Conservation (phyloP, 179 eudicot genomes). For the Actinidia polygama region DNA sequence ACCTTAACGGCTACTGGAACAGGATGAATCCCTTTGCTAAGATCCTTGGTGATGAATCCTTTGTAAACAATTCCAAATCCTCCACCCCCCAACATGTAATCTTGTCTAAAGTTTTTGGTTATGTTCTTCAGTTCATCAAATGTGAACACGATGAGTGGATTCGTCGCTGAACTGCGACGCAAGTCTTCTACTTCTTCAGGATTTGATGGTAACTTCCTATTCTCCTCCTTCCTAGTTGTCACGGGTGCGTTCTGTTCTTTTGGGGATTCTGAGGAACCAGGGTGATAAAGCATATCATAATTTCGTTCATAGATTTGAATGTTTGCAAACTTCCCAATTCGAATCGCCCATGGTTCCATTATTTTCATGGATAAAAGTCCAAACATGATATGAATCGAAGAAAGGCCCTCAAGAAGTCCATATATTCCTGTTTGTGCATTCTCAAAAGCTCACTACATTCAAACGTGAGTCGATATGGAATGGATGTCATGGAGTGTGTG, state of each 20-base stretch:
- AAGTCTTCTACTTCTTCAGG: conserved; percentile 86
- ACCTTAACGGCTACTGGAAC: conserved; percentile 88
- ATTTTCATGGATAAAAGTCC: not conserved
- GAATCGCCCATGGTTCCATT: too few relatives aligned
- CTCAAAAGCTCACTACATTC: conserved; percentile 4
- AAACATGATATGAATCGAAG: not conserved
- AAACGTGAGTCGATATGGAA: not conserved
- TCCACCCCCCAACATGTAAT: conserved; percentile 80
- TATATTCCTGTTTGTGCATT: not conserved
- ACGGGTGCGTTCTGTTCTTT: conserved; percentile 36
- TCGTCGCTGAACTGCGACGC: conserved; percentile 62
- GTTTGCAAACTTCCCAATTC: not conserved
- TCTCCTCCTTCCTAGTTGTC: conserved; percentile 36
- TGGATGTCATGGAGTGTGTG: not conserved
- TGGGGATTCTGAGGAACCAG: conserved; percentile 44
- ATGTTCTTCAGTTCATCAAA: conserved; percentile 67
- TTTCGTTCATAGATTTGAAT: not conserved
- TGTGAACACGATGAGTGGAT: conserved; percentile 64
- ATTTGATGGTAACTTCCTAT: conserved; percentile 69
- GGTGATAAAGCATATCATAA: not conserved
- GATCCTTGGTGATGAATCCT: conserved; percentile 59
- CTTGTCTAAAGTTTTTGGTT: conserved; percentile 73
- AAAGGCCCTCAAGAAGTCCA: not conserved
- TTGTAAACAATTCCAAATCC: conserved; percentile 92
- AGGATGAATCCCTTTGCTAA: conserved; percentile 47